A percentile compares a stretch with the other conserved stretches of the same genome.
phyloP scores from a whole-genome alignment of 2,329 filamentous ascomycete species.

The Graphiopsis chlorocephala region DNA sequence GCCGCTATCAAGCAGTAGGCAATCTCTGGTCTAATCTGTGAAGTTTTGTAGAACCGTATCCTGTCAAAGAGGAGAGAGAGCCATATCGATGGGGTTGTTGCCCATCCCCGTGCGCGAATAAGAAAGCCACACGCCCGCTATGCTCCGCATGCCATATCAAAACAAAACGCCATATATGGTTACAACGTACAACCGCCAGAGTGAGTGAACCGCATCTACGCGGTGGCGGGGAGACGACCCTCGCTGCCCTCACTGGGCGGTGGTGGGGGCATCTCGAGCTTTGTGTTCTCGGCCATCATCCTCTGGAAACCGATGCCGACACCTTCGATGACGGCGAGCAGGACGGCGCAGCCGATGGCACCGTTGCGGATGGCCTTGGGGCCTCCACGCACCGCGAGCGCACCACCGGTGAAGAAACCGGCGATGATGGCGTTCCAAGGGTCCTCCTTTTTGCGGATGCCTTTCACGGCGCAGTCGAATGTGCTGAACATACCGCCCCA shows the following conservation, averaged over 20 bases:
- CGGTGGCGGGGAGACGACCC: conserved; percentile 24
- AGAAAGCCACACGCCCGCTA: conserved; percentile 14
- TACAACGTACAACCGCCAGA: conserved; percentile 8
- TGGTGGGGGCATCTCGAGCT: conserved; percentile 62
- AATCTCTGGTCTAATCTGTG: conserved; percentile 14
- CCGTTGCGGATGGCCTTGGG: conserved; percentile 90
- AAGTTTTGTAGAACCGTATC: conserved; percentile 9
- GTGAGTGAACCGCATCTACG: neutral
- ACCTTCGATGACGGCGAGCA: conserved; percentile 94
- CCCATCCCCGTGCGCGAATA: conserved; percentile 15
- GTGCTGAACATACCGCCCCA: conserved; percentile 96
- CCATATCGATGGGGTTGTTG: neutral
- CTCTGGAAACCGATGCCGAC: conserved; percentile 94
- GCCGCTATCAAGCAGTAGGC: neutral
- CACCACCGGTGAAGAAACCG: conserved; percentile 92
- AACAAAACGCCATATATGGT: conserved; percentile 12
- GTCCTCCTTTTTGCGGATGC: conserved; percentile 85
- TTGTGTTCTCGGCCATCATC: conserved; percentile 87
- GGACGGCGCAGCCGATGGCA: conserved; percentile 90
- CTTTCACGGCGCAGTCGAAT: conserved; percentile 96
- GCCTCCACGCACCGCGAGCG: conserved; percentile 87
- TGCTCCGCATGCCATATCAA: conserved; percentile 15
- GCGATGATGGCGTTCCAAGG: conserved; percentile 97
- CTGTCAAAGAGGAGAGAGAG: conserved; percentile 14
- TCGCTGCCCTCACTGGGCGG: conserved; percentile 38